Evolutionary conservation across 805 yeast genomes (phyloP).

Genomic region (Kodamaea sagamina): DNA sequence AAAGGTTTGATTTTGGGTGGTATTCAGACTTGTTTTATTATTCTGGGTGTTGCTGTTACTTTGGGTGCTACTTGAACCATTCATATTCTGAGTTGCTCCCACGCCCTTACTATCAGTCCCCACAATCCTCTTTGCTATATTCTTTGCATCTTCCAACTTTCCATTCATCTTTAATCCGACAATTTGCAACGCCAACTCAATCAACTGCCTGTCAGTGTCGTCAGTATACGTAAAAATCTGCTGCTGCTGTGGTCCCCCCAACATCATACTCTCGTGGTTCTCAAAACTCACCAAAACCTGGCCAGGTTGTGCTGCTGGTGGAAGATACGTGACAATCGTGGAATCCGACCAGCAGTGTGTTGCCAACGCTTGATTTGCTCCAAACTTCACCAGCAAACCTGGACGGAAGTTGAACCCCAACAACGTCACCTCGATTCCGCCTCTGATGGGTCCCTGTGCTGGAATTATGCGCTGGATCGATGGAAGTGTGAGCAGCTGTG

Average conservation of each 20-base stretch:
- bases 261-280: slow-evolving; percentile 41
- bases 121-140: slow-evolving; percentile 88
- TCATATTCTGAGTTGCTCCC: slow-evolving; percentile 24
- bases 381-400: slow-evolving; percentile 83
- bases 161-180: slow-evolving; percentile 98
- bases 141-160: slow-evolving; percentile 88
- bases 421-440: slow-evolving; percentile 93
- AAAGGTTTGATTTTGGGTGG: slow-evolving; percentile 13
- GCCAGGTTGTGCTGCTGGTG: slow-evolving; percentile 88
- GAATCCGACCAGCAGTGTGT: slow-evolving; percentile 97
- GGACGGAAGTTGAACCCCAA: slow-evolving; percentile 85
- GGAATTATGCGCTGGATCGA: slow-evolving; percentile 87
- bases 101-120: slow-evolving; percentile 68
- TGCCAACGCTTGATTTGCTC: slow-evolving; percentile 72
- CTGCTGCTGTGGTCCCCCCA: slow-evolving; percentile 39
- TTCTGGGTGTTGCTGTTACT: no score
- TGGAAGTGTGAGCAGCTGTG: slow-evolving; percentile 40
- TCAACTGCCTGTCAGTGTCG: slow-evolving; percentile 91
- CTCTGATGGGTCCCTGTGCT: slow-evolving; percentile 91
- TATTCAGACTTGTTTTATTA: slow-evolving; percentile 6
- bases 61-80: no score
- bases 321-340: slow-evolving; percentile 89
- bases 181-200: slow-evolving; percentile 93
- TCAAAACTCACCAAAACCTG: slow-evolving; percentile 89
- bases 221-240: slow-evolving; percentile 88